Percentiles rank a stretch among this genome's conserved stretches.
phyloP scores from a whole-genome alignment of 345 rosid genomes.

The Mercurialis annua region DNA sequence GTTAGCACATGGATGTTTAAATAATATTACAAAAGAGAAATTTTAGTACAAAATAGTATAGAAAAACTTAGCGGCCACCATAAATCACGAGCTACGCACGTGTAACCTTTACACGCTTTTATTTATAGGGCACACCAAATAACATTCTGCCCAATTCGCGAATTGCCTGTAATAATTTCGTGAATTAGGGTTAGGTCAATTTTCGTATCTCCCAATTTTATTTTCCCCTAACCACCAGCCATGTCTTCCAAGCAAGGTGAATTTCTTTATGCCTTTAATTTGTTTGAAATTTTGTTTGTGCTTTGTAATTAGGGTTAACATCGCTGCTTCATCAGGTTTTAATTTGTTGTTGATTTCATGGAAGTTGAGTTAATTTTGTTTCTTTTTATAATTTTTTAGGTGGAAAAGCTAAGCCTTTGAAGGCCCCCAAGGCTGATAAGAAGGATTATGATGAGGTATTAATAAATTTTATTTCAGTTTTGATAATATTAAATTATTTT shows the following conservation, averaged over 20 bases:
- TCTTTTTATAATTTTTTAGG: slow-evolving; percentile 32
- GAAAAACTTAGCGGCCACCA: background rate
- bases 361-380: background rate
- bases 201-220: slow-evolving; percentile 2
- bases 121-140: background rate
- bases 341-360: background rate
- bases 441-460: slow-evolving; percentile 79
- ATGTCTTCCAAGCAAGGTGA: slow-evolving; percentile 70
- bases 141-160: background rate
- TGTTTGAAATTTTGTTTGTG: background rate
- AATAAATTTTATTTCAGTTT: background rate
- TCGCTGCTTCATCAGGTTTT: background rate
- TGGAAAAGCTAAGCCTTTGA: slow-evolving; percentile 88
- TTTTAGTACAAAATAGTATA: background rate
- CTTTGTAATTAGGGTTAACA: background rate
- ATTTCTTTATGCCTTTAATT: background rate
- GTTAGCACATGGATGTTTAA: no score
- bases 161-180: background rate
- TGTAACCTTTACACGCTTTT: background rate
- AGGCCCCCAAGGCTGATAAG: slow-evolving; percentile 64
- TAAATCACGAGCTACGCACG: slow-evolving; percentile 9
- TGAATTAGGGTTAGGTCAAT: slow-evolving; percentile 26
- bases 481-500: background rate
- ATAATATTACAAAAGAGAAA: background rate
- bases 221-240: slow-evolving; percentile 13